Base-by-base conservation (phyloP, 805 yeast species). In the Lachancea mirantina region DNA sequence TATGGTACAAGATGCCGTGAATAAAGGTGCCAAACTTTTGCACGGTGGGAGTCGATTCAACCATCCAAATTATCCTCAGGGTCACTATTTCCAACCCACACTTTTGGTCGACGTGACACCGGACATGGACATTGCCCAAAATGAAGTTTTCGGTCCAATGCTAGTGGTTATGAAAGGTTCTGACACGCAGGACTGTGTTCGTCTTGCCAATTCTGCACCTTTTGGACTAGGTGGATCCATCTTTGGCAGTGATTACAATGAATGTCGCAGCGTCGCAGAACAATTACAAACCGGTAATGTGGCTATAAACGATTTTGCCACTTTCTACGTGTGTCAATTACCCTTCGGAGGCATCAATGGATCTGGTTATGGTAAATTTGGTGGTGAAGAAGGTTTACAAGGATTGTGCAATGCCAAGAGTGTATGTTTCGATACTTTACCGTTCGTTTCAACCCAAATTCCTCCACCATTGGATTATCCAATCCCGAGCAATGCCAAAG, bases 291-390 rank as follows among this genome's bases (percentile, higher is more conserved):
- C 88, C 26, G 99, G 98, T 15, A 92, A 88, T 52, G 94, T 92
- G 28, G 96, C 98, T 6, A 84, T 92, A 41, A 92, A 92, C 57
- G 99, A 92, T 63, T 92, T 92, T 66, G 99, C 97, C 6, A 89
- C 97, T 0, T 92, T 77, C 52, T 85, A 88, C 51, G 84, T 92
- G 21, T 88, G 96, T 45, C 98, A 92, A 61, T 67, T 92, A 46
- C 99, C 99, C 19, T 92, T 92, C 61, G 99, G 99, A 34, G 99
- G 99, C 19, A 74, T 74, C 17, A 78, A 78, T 45, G 92, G 87
- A 28, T 82, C 95, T 5, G 99, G 99, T 0, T 92, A 87, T 52
- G 98, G 98, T 36, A 89, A 89, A 55, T 92, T 92, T 64, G 95
- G 96, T 14, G 99, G 99, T 28, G 95, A 81, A 54, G 99, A 92